Evolutionary conservation across 2,329 filamentous ascomycete genomes (phyloP).

Genomic region (Remersonia thermophila): DNA sequence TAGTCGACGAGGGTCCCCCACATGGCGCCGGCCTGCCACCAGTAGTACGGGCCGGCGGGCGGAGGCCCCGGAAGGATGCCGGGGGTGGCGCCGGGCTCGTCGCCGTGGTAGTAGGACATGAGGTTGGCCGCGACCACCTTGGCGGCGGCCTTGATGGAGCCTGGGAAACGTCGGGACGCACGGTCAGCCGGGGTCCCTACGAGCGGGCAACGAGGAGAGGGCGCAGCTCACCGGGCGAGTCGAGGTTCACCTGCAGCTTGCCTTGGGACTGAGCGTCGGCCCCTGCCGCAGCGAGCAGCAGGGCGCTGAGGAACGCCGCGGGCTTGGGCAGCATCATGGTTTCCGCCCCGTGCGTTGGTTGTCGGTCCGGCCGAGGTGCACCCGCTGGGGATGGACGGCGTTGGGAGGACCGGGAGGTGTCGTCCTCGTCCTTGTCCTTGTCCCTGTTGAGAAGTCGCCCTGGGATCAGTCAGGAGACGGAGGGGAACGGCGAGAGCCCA

Average conservation of each 20-base stretch:
- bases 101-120: constrained; percentile 33
- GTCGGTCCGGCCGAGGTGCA: constrained; percentile 1
- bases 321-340: constrained; percentile 7
- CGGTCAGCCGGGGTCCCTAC: no score
- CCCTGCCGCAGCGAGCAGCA: constrained; percentile 7
- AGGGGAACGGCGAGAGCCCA: no score
- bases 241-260: constrained; percentile 13
- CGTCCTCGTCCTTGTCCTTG: background rate
- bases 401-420: background rate
- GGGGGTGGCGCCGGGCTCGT: constrained; percentile 29
- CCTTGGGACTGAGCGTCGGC: constrained; percentile 3
- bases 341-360: constrained; percentile 3
- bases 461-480: no score
- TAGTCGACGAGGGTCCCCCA: constrained; percentile 53
- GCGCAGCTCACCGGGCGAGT: constrained; percentile 11
- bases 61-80: constrained; percentile 38
- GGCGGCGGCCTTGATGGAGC: constrained; percentile 14
- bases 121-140: constrained; percentile 31
- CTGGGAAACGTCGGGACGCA: constrained; percentile 3
- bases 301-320: constrained; percentile 6
- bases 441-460: no score
- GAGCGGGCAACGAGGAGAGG: no score
- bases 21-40: constrained; percentile 54
- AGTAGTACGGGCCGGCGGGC: constrained; percentile 41
- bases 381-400: background rate